Base-by-base conservation (phyloP, 495 filamentous ascomycete species). In the Podospora australis region DNA sequence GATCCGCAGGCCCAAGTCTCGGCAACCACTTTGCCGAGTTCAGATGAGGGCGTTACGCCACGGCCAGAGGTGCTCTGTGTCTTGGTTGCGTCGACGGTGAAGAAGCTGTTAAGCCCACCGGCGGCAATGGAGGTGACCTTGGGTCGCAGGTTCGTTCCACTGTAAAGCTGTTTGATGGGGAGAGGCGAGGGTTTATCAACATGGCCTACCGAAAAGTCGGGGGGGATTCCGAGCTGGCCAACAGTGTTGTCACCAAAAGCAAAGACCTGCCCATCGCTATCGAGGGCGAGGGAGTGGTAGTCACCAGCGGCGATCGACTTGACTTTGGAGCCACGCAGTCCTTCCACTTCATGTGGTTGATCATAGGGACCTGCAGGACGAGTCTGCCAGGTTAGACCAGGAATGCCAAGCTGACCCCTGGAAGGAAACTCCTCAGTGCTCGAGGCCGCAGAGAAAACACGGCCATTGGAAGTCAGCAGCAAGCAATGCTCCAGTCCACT, bases 1-100 rank as follows among this genome's bases (percentile, higher is more conserved):
- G 82, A 76, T 23, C 92, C 92, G 52, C 86, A 92, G 22, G 86
- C 78, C 80, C 87, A 95, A 0, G 84, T 86, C 59, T 97, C 91
- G 6, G 83, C 81, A 10, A 72, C 73, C 22, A 79, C 71, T 20
- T 78, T 64, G 20, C 77, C 72, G 21, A 65, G 48, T 30, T 66
- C 61, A 16, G 54, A 53, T 29, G 75, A 64, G 14, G 78, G 64
- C 20, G 49, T 34, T 45, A 54, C 20, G 40, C 44, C 30, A n/a
- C 44, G 25, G 23, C 22, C 39, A 17, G 5, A n/a, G 2, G 30
- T 39, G 16, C 25, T 30, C 5, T 54, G 50, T 23, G 60, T 17
- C 26, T 76, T 76, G 46, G 78, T 79, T 10, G 85, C 83, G 62
- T 97, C 90, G 40, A 96, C 75, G 6, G 79, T 87, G 57, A 96